Evolutionary conservation across 768 basidiomycete genomes (phyloP).

Genomic region (Russula lepida): DNA sequence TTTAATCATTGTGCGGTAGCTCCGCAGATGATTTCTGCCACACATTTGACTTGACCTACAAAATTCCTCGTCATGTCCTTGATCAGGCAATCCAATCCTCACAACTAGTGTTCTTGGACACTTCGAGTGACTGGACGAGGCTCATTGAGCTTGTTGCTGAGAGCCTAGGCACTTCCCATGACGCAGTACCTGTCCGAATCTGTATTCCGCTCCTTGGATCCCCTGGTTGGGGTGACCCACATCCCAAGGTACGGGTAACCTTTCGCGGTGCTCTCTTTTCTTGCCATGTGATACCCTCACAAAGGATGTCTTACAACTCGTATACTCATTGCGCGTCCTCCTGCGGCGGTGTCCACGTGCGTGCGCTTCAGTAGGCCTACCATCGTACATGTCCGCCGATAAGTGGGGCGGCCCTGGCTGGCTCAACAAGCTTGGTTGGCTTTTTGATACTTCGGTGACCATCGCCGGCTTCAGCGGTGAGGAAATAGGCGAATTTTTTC

Average conservation of each 20-base stretch:
- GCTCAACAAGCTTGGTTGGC: constrained; percentile 72
- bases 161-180: constrained; percentile 16
- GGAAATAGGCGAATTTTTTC: constrained; percentile 22
- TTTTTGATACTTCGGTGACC: constrained; percentile 65
- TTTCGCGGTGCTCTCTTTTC: not conserved
- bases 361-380: constrained; percentile 61
- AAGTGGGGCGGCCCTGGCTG: constrained; percentile 58
- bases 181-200: constrained; percentile 11
- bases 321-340: constrained; percentile 56
- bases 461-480: constrained; percentile 74
- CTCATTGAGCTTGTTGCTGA: constrained; percentile 8
- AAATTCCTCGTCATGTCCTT: constrained; percentile 42
- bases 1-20: constrained; percentile 28
- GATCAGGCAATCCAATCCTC: constrained; percentile 26
- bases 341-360: constrained; percentile 49
- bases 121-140: constrained; percentile 2
- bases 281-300: constrained; percentile 12
- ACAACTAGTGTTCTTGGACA: constrained; percentile 8
- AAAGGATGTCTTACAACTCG: constrained; percentile 64
- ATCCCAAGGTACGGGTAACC: constrained; percentile 40
- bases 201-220: constrained; percentile 25
- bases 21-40: constrained; percentile 55
- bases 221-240: constrained; percentile 59
- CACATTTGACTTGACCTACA: constrained; percentile 63
- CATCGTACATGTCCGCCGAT: constrained; percentile 53